Evolutionary conservation across 768 basidiomycete species (phyloP), one percentile per base, ranked within the genome.

Genomic region (Boletus patriciae): DNA sequence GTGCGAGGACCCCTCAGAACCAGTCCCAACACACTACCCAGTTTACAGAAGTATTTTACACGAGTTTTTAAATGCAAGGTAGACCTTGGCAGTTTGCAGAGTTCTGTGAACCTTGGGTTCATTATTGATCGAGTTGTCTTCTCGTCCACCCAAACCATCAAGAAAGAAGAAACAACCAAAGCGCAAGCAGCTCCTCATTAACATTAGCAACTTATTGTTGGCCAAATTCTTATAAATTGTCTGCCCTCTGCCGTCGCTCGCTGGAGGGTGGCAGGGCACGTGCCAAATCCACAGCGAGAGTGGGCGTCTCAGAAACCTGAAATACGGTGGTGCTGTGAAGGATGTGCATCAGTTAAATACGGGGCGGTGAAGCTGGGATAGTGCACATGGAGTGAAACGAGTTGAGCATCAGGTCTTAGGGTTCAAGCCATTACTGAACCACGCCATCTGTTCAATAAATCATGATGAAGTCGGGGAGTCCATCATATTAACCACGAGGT

Each of bases 401-500:
- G 55, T 46, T 10, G 41, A 49, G 49, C 51, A 42, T 21, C 62
- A 52, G 55, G 52, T 50, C 38, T 23, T 46, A 58, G 62, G 54
- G 50, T 55, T 31, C 56, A 50, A 34, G 38, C 29, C 42, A 41
- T 11, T 31, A 31, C 46, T 11, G 46, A 45, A 44, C 33, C 52
- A 62, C 18, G 58, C 53, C 36, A 56, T 51, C 42, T 60, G 61
- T 31, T 57, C 55, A 31, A 53, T 40, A 36, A n/a, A 44, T 60
- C 21, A 38, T 43, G 65, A 64, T 15, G 54, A 37, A 18, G 37
- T 48, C 40, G 60, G 61, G 6, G 66, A 66, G 42, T 68, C 61
- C 67, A 55, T 63, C 56, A 69, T 59, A 50, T 64, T 53, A 41
- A 64, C 60, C 64, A 59, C 52, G 55, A 48, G 52, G 54, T 48